phyloP scores from a whole-genome alignment of 2,329 filamentous ascomycete genomes.

The Fusarium begoniae region DNA sequence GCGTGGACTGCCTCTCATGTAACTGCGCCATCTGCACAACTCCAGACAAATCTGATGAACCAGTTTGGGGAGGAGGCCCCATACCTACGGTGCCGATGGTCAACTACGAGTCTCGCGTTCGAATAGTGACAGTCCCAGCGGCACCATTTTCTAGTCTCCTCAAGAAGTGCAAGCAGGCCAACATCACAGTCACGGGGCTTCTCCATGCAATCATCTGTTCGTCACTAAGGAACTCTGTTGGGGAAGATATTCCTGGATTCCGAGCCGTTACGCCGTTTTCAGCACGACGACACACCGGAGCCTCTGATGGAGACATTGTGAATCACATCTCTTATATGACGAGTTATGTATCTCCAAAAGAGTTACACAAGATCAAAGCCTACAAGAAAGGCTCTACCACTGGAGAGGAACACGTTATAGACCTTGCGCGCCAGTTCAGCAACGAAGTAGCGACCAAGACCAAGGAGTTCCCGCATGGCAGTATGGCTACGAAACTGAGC shows the following conservation, averaged over 20 bases:
- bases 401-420: neutral
- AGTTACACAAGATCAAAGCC: neutral
- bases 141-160: neutral
- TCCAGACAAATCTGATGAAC: neutral
- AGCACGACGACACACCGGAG: neutral
- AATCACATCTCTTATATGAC: constrained; percentile 15
- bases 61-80: neutral
- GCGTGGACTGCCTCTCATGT: neutral
- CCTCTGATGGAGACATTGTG: neutral
- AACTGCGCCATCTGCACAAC: neutral
- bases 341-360: neutral
- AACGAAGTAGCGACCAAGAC: neutral
- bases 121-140: neutral
- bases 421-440: neutral
- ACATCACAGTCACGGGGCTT: neutral
- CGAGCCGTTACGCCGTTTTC: constrained; percentile 13
- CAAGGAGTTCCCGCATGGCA: constrained; percentile 7
- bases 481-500: neutral
- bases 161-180: neutral
- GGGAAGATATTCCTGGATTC: neutral
- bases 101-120: neutral
- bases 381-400: neutral
- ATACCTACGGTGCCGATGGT: neutral
- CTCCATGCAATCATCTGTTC: constrained; percentile 8
- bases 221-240: accelerated